Base-by-base conservation (phyloP, 148 eudicot species). In the Chenopodium formosanum region DNA sequence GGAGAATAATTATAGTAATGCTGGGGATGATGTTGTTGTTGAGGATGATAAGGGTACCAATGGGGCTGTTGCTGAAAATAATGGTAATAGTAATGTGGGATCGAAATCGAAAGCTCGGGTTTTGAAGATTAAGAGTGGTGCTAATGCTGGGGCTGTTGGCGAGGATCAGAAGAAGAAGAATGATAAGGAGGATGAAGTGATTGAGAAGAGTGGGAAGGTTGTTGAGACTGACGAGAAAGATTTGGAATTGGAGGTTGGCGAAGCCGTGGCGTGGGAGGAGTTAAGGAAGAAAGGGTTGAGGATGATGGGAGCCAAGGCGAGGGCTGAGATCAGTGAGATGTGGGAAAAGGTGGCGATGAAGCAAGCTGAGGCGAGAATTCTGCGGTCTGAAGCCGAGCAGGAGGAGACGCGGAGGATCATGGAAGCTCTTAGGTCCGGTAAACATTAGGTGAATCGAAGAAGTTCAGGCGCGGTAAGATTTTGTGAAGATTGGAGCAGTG, bases 251-350 rank as follows among this genome's bases (percentile, higher is more conserved):
- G 58, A 14, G 60, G 66, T 76, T 46, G 79, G 79, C 8, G 79
- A 37, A 67, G 74, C 2, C 9, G 47, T 75, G 10, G 50, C 62
- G 78, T 74, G 29, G 50, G 53, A 52, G 23, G 58, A 16, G 44
- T 0, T 77, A 32, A 60, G 37, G 83, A 75, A 7, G 40, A 53
- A 75, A 70, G 87, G 84, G n/a, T 9, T 88, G 69, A 47, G 23
- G 27, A 37, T 65, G 79, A 70, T 86, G 23, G 74, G 68, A 3
- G 70, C 63, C 6, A 74, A 68, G 70, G 70, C 81, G 56, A 82
- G 78, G 58, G 82, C 25, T 1, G 87, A 82, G 63, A n/a, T 88
- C 44, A 79, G 64, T 29, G 83, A 73, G 63, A 82, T 84, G 56
- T 88, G 85, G 90, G 72, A 73, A 37, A 78, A 67, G 29, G 81